These are phyloP conservation scores for Cystofilobasidium macerans DNA, from an alignment of 768 basidiomycete genomes.

Conservation along the genomic window DNA sequence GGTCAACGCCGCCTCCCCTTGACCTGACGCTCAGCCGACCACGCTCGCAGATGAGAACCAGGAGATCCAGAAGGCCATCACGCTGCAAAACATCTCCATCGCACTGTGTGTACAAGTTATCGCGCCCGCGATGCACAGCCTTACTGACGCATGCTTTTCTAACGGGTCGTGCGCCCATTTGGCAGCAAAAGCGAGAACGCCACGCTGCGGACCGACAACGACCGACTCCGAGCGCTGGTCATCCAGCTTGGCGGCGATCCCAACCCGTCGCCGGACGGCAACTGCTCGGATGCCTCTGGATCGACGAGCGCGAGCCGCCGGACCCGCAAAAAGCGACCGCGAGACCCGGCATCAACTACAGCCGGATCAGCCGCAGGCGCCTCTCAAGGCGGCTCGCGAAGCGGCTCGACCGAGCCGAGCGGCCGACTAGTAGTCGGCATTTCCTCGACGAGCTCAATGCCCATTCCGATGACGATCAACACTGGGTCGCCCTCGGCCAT, in stretches of 20 bases:
- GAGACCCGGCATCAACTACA: background rate
- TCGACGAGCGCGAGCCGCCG: background rate
- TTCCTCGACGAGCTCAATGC: background rate
- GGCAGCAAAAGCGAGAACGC: slow-evolving; percentile 14
- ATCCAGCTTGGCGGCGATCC: slow-evolving; percentile 15
- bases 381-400: background rate
- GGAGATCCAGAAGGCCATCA: slow-evolving; percentile 24
- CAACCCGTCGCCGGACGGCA: slow-evolving; percentile 2
- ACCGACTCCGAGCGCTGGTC: slow-evolving; percentile 15
- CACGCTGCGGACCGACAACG: slow-evolving; percentile 3
- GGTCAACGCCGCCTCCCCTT: too few species aligned
- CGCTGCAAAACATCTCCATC: slow-evolving; percentile 22
- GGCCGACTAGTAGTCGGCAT: background rate
- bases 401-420: background rate
- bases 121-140: background rate
- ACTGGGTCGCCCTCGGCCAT: background rate
- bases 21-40: too few species aligned
- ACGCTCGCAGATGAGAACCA: slow-evolving; percentile 15
- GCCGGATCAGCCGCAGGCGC: too few species aligned
- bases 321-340: background rate
- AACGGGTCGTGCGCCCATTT: too few species aligned
- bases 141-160: background rate
- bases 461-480: background rate
- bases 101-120: background rate
- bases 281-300: background rate